These are phyloP conservation scores for Talaromyces borbonicus DNA, from an alignment of 495 filamentous ascomycete genomes.

Conservation along the genomic window DNA sequence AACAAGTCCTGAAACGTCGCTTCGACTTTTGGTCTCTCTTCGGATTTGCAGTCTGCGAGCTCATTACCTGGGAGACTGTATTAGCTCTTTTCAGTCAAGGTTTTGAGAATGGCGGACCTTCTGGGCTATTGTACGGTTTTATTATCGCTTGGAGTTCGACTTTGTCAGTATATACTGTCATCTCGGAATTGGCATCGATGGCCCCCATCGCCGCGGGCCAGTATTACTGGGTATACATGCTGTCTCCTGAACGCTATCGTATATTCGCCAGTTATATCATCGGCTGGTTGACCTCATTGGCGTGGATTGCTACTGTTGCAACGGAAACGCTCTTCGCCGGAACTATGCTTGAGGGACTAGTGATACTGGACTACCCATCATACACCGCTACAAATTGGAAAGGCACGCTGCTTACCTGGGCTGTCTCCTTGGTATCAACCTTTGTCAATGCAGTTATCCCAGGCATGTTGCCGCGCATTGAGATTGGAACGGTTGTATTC, in stretches of 20 bases:
- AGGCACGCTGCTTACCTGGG: constrained; percentile 37
- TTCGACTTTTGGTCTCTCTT: constrained; percentile 30
- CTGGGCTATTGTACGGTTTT: constrained; percentile 39
- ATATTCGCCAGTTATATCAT: constrained; percentile 28
- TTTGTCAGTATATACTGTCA: constrained; percentile 31
- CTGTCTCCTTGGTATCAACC: constrained; percentile 26
- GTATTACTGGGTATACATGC: constrained; percentile 36
- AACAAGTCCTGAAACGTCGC: constrained; percentile 27
- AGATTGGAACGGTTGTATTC: constrained; percentile 32
- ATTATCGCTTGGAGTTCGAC: constrained; percentile 38
- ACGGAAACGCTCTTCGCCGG: constrained; percentile 27
- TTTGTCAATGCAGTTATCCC: constrained; percentile 34
- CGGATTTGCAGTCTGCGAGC: constrained; percentile 26
- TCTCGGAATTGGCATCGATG: constrained; percentile 42
- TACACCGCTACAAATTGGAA: constrained; percentile 38
- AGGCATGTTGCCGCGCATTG: constrained; percentile 31
- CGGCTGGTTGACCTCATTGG: constrained; percentile 28
- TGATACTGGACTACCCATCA: constrained; percentile 26
- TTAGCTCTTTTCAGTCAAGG: constrained; percentile 19
- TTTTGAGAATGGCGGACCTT: constrained; percentile 34
- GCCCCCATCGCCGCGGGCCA: constrained; percentile 31
- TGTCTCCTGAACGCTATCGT: constrained; percentile 23
- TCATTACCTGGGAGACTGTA: constrained; percentile 31
- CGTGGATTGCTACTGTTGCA: constrained; percentile 25
- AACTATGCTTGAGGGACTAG: constrained; percentile 34